Conservation (phyloP, 2,329 filamentous ascomycete genomes). For the Incumbomyces delicatus region DNA sequence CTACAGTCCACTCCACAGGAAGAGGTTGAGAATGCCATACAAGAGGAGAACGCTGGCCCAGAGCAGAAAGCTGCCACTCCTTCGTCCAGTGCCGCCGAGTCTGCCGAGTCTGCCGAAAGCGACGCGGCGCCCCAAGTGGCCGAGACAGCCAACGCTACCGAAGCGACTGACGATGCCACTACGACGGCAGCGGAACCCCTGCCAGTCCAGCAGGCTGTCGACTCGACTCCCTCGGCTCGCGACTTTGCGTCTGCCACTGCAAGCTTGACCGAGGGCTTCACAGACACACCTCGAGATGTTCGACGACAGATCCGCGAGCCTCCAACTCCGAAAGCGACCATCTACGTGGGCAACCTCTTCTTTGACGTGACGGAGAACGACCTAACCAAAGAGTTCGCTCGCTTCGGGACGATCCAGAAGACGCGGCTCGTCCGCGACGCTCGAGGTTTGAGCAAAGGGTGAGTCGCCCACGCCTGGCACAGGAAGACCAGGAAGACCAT, state of each 20-base stretch:
- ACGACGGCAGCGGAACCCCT: slow-evolving; percentile 7
- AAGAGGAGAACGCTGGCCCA: slow-evolving; percentile 15
- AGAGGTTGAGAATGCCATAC: slow-evolving; percentile 19
- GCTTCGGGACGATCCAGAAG: slow-evolving; percentile 47
- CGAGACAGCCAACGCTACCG: slow-evolving; percentile 9
- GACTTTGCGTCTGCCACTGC: background rate
- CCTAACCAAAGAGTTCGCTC: slow-evolving; percentile 48
- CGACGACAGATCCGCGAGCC: slow-evolving; percentile 2
- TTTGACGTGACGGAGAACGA: slow-evolving; percentile 57
- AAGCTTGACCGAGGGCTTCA: slow-evolving; percentile 1
- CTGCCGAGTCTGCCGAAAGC: slow-evolving; percentile 19
- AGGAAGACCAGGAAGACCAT: no score
- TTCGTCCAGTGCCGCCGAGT: slow-evolving; percentile 14
- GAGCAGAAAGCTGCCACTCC: slow-evolving; percentile 11
- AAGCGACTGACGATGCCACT: slow-evolving; percentile 8
- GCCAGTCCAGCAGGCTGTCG: background rate
- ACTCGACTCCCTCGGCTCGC: slow-evolving; percentile 5
- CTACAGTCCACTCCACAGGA: slow-evolving; percentile 13
- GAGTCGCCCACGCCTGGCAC: slow-evolving; percentile 15
- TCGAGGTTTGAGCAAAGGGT: slow-evolving; percentile 61
- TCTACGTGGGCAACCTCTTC: slow-evolving; percentile 62
- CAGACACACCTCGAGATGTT: background rate
- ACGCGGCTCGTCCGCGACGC: slow-evolving; percentile 50
- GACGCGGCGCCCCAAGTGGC: slow-evolving; percentile 9
- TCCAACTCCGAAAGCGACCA: slow-evolving; percentile 32